Evolutionary conservation across 2,329 filamentous ascomycete species (phyloP).

Genomic region (Pestalotiopsis sp.): DNA sequence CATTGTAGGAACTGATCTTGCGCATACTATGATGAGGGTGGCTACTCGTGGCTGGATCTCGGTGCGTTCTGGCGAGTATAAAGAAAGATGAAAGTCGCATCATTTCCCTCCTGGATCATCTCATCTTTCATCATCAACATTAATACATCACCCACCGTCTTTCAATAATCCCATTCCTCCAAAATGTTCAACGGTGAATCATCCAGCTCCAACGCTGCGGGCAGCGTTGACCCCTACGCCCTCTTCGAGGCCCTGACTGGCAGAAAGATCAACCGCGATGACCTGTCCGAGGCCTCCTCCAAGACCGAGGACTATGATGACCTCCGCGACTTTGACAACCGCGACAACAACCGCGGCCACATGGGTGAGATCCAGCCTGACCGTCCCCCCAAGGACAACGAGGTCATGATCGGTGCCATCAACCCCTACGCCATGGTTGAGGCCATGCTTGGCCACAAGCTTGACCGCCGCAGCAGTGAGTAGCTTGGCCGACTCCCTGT

Average conservation of each 20-base stretch:
- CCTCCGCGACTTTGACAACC: slow-evolving; percentile 29
- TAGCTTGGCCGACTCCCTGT: not conserved
- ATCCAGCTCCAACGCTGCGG: slow-evolving; percentile 2
- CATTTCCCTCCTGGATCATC: not conserved
- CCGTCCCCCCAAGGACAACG: slow-evolving; percentile 36
- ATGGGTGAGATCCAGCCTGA: slow-evolving; percentile 35
- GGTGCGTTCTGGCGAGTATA: not conserved
- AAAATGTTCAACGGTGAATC: slow-evolving; percentile 9
- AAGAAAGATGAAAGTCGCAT: not conserved
- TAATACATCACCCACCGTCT: not conserved
- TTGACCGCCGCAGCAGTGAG: slow-evolving; percentile 37
- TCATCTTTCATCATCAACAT: not conserved
- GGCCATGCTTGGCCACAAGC: slow-evolving; percentile 43
- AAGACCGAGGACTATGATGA: slow-evolving; percentile 37
- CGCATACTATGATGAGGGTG: not conserved
- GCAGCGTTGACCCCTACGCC: slow-evolving; percentile 36
- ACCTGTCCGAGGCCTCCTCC: slow-evolving; percentile 26
- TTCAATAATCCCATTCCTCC: not conserved
- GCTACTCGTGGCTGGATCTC: not conserved
- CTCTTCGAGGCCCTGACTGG: slow-evolving; percentile 42
- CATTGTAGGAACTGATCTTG: not conserved
- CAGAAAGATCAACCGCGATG: slow-evolving; percentile 31
- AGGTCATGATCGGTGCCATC: slow-evolving; percentile 39
- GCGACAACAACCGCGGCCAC: slow-evolving; percentile 8
- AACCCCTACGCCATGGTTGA: slow-evolving; percentile 49